Percentiles rank a stretch among this genome's conserved stretches.
These are phyloP conservation scores for Phytophthora brassicae DNA, from an alignment of 352 stramenopile genomes.

Conservation along the genomic window DNA sequence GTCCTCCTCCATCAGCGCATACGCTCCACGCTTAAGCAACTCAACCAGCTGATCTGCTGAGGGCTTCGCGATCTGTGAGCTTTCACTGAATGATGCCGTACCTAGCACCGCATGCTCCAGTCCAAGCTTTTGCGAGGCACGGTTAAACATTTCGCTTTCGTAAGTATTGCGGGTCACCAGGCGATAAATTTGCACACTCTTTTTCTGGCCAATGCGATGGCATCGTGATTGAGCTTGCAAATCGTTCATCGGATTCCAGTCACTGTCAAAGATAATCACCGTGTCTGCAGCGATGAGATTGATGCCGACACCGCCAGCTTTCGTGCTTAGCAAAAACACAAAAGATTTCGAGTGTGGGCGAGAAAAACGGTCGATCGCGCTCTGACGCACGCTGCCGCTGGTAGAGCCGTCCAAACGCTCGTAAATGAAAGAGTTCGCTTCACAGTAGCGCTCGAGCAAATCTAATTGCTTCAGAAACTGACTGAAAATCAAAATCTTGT, in stretches of 20 bases:
- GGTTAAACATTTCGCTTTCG: slow-evolving; percentile 99
- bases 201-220: slow-evolving; percentile 99
- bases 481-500: slow-evolving; percentile 96
- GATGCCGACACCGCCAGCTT: slow-evolving; percentile 97
- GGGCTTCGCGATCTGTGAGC: slow-evolving; percentile 83
- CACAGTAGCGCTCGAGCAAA: slow-evolving; percentile 93
- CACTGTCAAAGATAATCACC: slow-evolving; percentile 99
- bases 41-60: slow-evolving; percentile 95
- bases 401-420: slow-evolving; percentile 92
- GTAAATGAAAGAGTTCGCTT: slow-evolving; percentile 87
- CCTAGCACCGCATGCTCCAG: slow-evolving; percentile 98
- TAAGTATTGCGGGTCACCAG: slow-evolving; percentile 99
- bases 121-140: slow-evolving; percentile 97
- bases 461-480: slow-evolving; percentile 94
- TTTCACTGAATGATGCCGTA: slow-evolving; percentile 91
- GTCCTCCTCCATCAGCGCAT: slow-evolving; percentile 97
- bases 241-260: slow-evolving; percentile 99
- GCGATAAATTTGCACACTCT: slow-evolving; percentile 97
- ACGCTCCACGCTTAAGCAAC: slow-evolving; percentile 97
- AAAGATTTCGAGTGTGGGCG: slow-evolving; percentile 95
- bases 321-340: slow-evolving; percentile 98
- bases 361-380: slow-evolving; percentile 97
- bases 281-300: slow-evolving; percentile 98
- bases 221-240: slow-evolving; percentile 89
- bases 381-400: slow-evolving; percentile 87